phyloP scores from a whole-genome alignment of 345 rosid species.

The Turnera subulata region DNA sequence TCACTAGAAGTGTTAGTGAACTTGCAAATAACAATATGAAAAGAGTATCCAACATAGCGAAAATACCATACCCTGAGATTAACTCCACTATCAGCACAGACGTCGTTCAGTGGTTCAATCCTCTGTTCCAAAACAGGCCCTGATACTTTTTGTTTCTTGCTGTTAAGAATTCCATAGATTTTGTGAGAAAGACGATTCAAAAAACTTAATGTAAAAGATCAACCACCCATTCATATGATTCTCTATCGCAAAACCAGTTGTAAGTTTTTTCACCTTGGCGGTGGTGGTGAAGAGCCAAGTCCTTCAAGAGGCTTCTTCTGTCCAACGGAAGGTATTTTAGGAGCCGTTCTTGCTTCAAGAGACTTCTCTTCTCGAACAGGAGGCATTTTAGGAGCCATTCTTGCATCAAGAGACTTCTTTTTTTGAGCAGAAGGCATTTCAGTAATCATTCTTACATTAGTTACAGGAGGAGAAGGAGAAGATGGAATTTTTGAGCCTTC shows the following conservation, averaged over 20 bases:
- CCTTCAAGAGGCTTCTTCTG: conserved; percentile 89
- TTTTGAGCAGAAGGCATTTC: no score
- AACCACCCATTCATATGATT: no score
- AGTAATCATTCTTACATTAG: conserved; percentile 50
- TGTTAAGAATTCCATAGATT: conserved; percentile 26
- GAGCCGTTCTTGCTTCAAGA: no score
- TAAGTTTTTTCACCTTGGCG: conserved; percentile 49
- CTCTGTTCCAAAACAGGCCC: conserved; percentile 82
- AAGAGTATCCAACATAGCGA: no score
- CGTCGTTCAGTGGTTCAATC: conserved; percentile 97
- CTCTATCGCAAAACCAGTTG: no score
- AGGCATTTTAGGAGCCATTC: no score
- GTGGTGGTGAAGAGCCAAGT: conserved; percentile 71
- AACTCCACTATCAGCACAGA: conserved; percentile 98
- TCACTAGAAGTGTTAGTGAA: neutral
- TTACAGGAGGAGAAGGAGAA: conserved; percentile 48
- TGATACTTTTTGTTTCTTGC: conserved; percentile 92
- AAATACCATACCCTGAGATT: conserved; percentile 69
- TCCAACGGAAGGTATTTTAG: conserved; percentile 60
- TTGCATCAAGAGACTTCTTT: no score
- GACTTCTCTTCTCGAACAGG: no score
- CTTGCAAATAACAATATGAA: no score
- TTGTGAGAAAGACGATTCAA: neutral
- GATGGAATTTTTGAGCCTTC: conserved; percentile 48
- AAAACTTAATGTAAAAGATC: conserved; percentile 2